Base-by-base conservation (phyloP, 75 land plant genomes). In the Picea glauca region DNA sequence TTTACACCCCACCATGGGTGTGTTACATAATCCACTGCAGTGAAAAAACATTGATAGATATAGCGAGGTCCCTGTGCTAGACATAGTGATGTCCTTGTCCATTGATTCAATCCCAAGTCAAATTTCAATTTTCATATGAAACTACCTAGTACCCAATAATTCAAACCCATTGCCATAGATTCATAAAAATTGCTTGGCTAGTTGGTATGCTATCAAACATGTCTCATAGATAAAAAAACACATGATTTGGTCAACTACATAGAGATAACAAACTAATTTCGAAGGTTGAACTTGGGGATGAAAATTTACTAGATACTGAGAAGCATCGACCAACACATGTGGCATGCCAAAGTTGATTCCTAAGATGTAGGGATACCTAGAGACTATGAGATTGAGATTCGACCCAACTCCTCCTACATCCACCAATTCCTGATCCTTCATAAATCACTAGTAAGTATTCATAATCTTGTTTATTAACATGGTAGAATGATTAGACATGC, bases 261-360 rank as follows among this genome's bases (percentile, higher is more conserved):
- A 26, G 26, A 26, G 26, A 26, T 26, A 26, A 26, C 26, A 26
- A 26, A 26, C 26, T 26, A 26, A 26, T 26, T 26, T 26, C 26
- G 26, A 26, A 26, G 26, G 26, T 26, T 26, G 26, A 26, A 26
- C 26, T 26, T 26, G 26, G 26, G 26, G 26, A 26, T 26, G 58
- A 26, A 26, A 26, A 26, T 26, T 26, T 26, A 74, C 81, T 62
- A 70, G 72, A 33, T 57, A 54, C 11, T 26, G 72, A 18, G 87
- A 84, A 14, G 87, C 87, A 6, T 33, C 40, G 26, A 14, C 75
- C 33, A 86, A 74, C 15, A 86, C 90, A 21, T 83, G 87, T 4
- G 90, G 85, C 30, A 80, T 54, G 62, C 86, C 90, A 64, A 82
- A 89, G 78, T 89, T 89, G 31, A 84, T 66, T 17, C 84, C 90